Evolutionary conservation across 345 rosid species (phyloP), one percentile per base, ranked within the genome.

Genomic region (Gossypium rotundifolium): DNA sequence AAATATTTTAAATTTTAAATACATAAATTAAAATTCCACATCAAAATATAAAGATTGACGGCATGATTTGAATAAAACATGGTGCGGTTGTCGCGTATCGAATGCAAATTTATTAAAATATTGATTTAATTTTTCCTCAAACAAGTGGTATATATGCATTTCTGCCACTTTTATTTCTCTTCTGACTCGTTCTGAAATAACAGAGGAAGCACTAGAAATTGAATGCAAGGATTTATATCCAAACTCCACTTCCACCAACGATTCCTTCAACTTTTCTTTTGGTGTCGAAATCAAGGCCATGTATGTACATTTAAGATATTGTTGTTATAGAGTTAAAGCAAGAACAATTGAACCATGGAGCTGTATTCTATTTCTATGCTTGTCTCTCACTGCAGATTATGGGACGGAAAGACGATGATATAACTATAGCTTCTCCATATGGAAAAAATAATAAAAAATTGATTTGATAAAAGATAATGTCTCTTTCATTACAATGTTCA

Each of bases 331-430:
- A 42, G 45, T 17, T 18, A 66, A 66, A 66, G 54, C 46, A 20
- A 44, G 70, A 65, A 14, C 53, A 18, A 65, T 0, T n/a, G n/a
- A 66, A 46, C 55, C n/a, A 45, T 46, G 55, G 52, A 66, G 38
- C 38, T 45, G 46, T 66, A 45, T 66, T 45, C 29, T 20, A 65
- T 18, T 22, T 65, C 42, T 8, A 18, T 63, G 68, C 40, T 17
- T 38, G 5, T 62, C 45, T 61, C 10, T 44, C 52, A 42, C 18
- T 66, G 53, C 17, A 9, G 40, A 66, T 22, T 46, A 46, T 46
- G 71, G 71, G 71, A 13, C 71, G 71, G 71, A 46, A 66, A 66
- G 70, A 20, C n/a, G 12, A 44, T 20, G 40, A 25, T 33, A n/a
- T 9, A 45, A 22, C 38, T 46, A 66, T 11, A 65, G 65, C 63